Percentiles rank a stretch among this genome's conserved stretches.
These are phyloP conservation scores for Chaetomidium leptoderma DNA, from an alignment of 495 filamentous ascomycete species.

Conservation along the genomic window DNA sequence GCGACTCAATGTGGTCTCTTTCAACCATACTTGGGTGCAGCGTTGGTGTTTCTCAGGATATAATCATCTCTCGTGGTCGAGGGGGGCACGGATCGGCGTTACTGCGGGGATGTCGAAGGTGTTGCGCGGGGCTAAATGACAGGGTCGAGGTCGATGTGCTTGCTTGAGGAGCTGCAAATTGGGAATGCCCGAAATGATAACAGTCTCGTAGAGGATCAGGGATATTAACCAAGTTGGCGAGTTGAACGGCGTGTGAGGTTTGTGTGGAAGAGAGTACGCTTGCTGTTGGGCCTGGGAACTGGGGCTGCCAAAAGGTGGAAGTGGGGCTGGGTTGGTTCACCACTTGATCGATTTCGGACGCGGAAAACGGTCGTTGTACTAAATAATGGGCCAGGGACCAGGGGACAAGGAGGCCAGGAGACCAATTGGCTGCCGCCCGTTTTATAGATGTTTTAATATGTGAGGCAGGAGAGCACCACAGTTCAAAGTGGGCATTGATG, in stretches of 20 bases:
- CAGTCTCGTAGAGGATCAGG: not conserved
- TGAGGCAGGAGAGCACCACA: not conserved
- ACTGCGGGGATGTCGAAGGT: not conserved
- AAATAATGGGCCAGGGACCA: conserved; percentile 3
- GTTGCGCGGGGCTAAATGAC: not conserved
- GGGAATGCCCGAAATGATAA: not conserved
- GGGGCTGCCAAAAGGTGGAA: not conserved
- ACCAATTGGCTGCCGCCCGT: conserved; percentile 3
- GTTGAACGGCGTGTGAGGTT: not conserved
- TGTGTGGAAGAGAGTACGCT: not conserved
- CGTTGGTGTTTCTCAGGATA: not conserved
- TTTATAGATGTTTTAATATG: not conserved
- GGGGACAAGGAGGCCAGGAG: too few species aligned
- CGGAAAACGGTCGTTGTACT: conserved; percentile 2
- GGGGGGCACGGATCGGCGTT: not conserved
- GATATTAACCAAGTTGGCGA: not conserved
- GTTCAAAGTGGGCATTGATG: too few species aligned
- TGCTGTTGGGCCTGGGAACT: not conserved
- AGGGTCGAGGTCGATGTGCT: not conserved
- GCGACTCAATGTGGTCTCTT: conserved; percentile 32
- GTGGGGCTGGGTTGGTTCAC: not conserved
- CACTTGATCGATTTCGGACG: too few species aligned
- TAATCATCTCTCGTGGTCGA: not conserved
- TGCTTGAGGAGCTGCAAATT: not conserved
- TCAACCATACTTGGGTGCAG: conserved; percentile 34